These are phyloP conservation scores for Climacium dendroides DNA, from an alignment of 225 moss, liverwort and hornwort genomes.

Conservation along the genomic window DNA sequence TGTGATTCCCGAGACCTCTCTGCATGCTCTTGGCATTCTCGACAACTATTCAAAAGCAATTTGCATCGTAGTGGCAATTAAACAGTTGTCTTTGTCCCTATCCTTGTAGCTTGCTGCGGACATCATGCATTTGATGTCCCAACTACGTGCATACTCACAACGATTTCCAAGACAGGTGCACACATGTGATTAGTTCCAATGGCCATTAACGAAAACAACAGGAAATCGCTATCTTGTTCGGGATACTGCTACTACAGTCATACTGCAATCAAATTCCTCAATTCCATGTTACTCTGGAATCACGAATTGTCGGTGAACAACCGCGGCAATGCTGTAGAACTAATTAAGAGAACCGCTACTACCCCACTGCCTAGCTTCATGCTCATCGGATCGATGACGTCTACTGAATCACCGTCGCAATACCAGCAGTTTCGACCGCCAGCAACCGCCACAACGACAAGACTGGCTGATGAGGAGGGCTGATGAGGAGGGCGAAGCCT, in stretches of 20 bases:
- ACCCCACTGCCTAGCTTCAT: not conserved
- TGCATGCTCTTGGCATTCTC: not conserved
- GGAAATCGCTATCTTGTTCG: not conserved
- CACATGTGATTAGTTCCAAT: not conserved
- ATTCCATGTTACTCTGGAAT: not conserved
- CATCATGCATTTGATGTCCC: not conserved
- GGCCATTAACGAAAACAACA: not conserved
- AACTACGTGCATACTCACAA: not conserved
- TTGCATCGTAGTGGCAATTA: too few relatives aligned
- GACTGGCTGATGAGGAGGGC: too few relatives aligned
- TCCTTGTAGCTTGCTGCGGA: not conserved
- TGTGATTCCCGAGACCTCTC: not conserved
- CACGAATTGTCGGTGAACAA: not conserved
- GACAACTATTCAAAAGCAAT: not conserved
- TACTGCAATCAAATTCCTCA: not conserved
- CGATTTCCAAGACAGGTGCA: not conserved
- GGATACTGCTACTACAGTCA: not conserved
- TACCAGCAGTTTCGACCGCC: not conserved
- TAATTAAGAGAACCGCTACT: not conserved
- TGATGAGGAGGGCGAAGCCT: too few relatives aligned
- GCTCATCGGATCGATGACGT: not conserved
- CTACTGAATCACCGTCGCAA: too few relatives aligned
- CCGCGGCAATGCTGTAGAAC: not conserved
- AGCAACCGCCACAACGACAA: not conserved
- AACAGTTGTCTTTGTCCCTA: not conserved